Evolutionary conservation across 768 basidiomycete species (phyloP).

Genomic region (Paxillus rubicundulus): DNA sequence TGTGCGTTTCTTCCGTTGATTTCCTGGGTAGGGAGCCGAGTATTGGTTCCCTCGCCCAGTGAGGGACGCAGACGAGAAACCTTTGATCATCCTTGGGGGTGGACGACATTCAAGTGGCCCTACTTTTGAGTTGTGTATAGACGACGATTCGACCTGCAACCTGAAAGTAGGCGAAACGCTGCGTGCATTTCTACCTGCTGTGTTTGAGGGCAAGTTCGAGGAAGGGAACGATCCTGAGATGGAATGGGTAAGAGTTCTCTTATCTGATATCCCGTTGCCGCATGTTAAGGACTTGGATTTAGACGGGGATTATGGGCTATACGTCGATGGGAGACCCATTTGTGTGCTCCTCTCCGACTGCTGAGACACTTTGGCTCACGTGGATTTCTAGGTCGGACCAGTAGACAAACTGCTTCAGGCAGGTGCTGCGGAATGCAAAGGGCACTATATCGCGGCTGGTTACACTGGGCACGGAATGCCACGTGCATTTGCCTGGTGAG

Average conservation of each 20-base stretch:
- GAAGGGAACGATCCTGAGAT: slow-evolving; percentile 54
- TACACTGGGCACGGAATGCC: slow-evolving; percentile 83
- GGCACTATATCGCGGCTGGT: slow-evolving; percentile 72
- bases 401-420: slow-evolving; percentile 37
- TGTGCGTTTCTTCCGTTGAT: not conserved
- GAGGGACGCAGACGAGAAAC: slow-evolving; percentile 31
- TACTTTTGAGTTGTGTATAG: slow-evolving; percentile 47
- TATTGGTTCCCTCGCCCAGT: slow-evolving; percentile 82
- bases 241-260: slow-evolving; percentile 66
- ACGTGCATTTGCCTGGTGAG: slow-evolving; percentile 62
- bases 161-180: slow-evolving; percentile 46
- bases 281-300: not conserved
- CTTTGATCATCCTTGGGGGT: slow-evolving; percentile 74
- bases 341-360: slow-evolving; percentile 38
- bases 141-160: slow-evolving; percentile 59
- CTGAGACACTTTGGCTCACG: not conserved
- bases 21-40: slow-evolving; percentile 44
- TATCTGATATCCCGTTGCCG: not conserved
- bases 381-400: slow-evolving; percentile 54
- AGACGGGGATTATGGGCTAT: slow-evolving; percentile 86
- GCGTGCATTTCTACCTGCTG: slow-evolving; percentile 54
- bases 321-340: slow-evolving; percentile 63
- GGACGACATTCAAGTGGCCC: slow-evolving; percentile 45
- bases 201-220: slow-evolving; percentile 57
- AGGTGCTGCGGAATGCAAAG: slow-evolving; percentile 35